Evolutionary conservation across 2,329 filamentous ascomycete genomes (phyloP).

Genomic region (Phialemonium atrogriseum): DNA sequence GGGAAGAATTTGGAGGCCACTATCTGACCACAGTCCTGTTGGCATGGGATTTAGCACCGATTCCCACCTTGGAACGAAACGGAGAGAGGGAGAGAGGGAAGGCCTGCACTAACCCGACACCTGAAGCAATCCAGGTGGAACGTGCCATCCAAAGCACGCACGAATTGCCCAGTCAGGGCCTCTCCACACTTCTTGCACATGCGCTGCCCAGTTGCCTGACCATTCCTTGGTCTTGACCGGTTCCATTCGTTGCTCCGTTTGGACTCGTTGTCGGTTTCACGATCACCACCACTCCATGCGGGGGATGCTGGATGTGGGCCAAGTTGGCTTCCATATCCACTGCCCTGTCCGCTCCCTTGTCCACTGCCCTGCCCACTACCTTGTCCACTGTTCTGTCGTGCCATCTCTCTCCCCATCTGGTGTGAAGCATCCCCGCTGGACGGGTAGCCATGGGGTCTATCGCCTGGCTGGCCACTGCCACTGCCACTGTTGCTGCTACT

Average conservation of each 20-base stretch:
- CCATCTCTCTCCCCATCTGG: slow-evolving; percentile 16
- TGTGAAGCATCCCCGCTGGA: slow-evolving; percentile 10
- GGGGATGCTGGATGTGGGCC: slow-evolving; percentile 25
- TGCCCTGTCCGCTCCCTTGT: no score
- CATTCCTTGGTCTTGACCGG: slow-evolving; percentile 44
- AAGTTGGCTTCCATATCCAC: slow-evolving; percentile 11
- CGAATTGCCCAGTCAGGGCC: slow-evolving; percentile 87
- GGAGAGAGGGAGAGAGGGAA: slow-evolving; percentile 4
- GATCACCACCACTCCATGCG: slow-evolving; percentile 23
- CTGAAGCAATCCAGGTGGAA: slow-evolving; percentile 98
- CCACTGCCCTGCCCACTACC: no score
- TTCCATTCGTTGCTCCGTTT: slow-evolving; percentile 50
- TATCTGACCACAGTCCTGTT: slow-evolving; percentile 88
- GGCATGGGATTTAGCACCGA: slow-evolving; percentile 8
- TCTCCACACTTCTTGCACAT: slow-evolving; percentile 83
- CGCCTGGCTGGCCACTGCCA: slow-evolving; percentile 4
- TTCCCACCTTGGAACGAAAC: slow-evolving; percentile 14
- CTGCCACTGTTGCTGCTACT: slow-evolving; percentile 20
- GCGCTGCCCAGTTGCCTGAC: slow-evolving; percentile 45
- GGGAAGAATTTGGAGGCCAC: slow-evolving; percentile 99
- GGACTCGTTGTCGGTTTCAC: slow-evolving; percentile 30
- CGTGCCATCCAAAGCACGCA: slow-evolving; percentile 84
- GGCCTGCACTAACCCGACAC: slow-evolving; percentile 69
- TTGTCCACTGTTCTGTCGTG: slow-evolving; percentile 12
- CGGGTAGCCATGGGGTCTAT: slow-evolving; percentile 9